Evolutionary conservation across 1,284 basidiomycete genomes (phyloP), one percentile per base, ranked within the genome.

Genomic region (Kwoniella shivajii): DNA sequence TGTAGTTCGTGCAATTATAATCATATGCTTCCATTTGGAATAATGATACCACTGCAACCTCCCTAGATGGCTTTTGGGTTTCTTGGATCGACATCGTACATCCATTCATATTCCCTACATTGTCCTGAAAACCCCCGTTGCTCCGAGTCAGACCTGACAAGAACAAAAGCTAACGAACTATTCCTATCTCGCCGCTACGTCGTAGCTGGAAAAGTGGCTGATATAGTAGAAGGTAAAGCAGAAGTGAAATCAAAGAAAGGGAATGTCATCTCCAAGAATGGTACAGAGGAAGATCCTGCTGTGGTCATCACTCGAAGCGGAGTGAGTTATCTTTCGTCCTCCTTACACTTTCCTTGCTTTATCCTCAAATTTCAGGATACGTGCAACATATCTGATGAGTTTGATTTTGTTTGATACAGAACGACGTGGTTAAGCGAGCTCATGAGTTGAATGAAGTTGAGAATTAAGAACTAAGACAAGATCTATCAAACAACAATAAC

Each of bases 371-470:
- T 13, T 29, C 9, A 13, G 18, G 11, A 33, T 38, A 10, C n/a
- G 29, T 18, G 24, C 16, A 4, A 6, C 22, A 22, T n/a, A 46
- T 27, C 26, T 53, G 24, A 16, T 36, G 20, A 26, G 9, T 41
- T 30, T 34, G n/a, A 1, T 29, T 46, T 41, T 6, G n/a, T 10
- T n/a, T 9, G 26, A 7, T 9, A 30, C 22, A 69, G 69, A 73
- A 73, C 59, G 61, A 73, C 52, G 71, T 73, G 3, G 69, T 73
- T 42, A 73, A 73, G 64, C 49, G 62, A 27, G 71, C 71, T 14
- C 66, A 68, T 33, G 71, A 73, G 63, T 58, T 73, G 41, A 71
- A 73, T 41, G 71, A 73, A 44, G 65, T 67, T 5, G 70, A 72
- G 24, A 46, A 53, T 7, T 62, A 61, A n/a, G n/a, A n/a, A n/a